These are phyloP conservation scores for Trichomonascus vanleenenianus DNA, from an alignment of 805 yeast species.

Conservation along the genomic window DNA sequence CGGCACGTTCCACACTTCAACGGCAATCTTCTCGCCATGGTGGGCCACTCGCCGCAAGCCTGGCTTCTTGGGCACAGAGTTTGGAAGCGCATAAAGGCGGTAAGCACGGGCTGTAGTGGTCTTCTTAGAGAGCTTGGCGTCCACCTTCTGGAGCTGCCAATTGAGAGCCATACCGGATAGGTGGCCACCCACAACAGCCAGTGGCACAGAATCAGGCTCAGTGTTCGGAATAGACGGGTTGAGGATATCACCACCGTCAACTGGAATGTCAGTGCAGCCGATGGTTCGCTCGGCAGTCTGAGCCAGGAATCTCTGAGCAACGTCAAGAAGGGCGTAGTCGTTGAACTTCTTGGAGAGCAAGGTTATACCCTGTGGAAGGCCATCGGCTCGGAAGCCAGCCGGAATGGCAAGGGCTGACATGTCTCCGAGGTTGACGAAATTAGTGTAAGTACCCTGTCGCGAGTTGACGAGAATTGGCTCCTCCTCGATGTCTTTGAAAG, in stretches of 20 bases:
- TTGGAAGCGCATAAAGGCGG: conserved; percentile 74
- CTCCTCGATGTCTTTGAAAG: conserved; percentile 57
- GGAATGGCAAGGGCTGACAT: conserved; percentile 89
- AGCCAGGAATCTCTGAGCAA: conserved; percentile 63
- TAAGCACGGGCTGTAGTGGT: conserved; percentile 68
- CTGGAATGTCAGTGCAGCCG: conserved; percentile 42
- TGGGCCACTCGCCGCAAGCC: conserved; percentile 67
- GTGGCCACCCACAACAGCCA: conserved; percentile 98
- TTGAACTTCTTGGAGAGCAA: conserved; percentile 73
- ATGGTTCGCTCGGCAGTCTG: conserved; percentile 43
- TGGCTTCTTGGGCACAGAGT: conserved; percentile 77
- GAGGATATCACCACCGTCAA: conserved; percentile 31
- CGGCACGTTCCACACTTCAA: conserved; percentile 85
- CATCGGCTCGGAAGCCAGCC: conserved; percentile 80
- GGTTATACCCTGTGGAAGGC: conserved; percentile 87
- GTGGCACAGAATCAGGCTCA: conserved; percentile 40
- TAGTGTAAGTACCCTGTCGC: conserved; percentile 95
- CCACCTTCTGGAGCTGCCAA: conserved; percentile 86
- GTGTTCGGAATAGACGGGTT: conserved; percentile 40
- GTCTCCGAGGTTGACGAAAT: conserved; percentile 91
- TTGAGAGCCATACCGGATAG: conserved; percentile 79
- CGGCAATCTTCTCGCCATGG: conserved; percentile 51
- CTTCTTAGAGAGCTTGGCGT: conserved; percentile 59
- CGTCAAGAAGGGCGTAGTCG: conserved; percentile 80
- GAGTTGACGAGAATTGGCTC: conserved; percentile 85